These are phyloP conservation scores for Cicer pinnatifidum DNA, from an alignment of 306 rosid genomes.

Conservation along the genomic window DNA sequence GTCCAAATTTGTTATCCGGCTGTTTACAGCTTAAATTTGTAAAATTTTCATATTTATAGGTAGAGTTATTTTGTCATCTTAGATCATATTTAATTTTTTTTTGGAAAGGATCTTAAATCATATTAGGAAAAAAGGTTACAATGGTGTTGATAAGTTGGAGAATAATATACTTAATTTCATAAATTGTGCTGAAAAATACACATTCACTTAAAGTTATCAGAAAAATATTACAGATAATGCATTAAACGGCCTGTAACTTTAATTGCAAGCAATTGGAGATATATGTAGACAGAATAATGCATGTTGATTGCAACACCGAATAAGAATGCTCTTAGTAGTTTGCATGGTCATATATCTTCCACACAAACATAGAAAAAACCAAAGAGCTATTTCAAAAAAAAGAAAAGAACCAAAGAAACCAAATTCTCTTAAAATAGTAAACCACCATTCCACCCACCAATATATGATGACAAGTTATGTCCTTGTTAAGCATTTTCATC, in stretches of 20 bases:
- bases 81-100: neutral
- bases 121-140: neutral
- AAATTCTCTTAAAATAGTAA: slow-evolving; percentile 27
- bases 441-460: neutral
- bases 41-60: neutral
- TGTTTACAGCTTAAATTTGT: neutral
- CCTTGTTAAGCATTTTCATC: too few species aligned
- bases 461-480: slow-evolving; percentile 9
- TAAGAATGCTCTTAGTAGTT: slow-evolving; percentile 18
- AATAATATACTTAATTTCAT: neutral
- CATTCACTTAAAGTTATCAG: too few species aligned
- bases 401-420: neutral
- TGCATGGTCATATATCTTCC: neutral
- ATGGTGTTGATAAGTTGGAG: neutral
- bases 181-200: too few species aligned
- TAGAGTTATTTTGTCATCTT: neutral
- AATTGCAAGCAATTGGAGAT: too few species aligned
- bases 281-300: neutral
- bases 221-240: too few species aligned
- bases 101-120: neutral
- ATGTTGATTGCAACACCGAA: slow-evolving; percentile 12
- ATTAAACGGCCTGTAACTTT: too few species aligned
- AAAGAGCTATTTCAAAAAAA: neutral
- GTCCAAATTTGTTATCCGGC: neutral
- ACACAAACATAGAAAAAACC: slow-evolving; percentile 20